Percentiles rank a stretch among this genome's conserved stretches.
Evolutionary conservation across 208 protist species (phyloP).

Genomic region (Trypanosoma mega): DNA sequence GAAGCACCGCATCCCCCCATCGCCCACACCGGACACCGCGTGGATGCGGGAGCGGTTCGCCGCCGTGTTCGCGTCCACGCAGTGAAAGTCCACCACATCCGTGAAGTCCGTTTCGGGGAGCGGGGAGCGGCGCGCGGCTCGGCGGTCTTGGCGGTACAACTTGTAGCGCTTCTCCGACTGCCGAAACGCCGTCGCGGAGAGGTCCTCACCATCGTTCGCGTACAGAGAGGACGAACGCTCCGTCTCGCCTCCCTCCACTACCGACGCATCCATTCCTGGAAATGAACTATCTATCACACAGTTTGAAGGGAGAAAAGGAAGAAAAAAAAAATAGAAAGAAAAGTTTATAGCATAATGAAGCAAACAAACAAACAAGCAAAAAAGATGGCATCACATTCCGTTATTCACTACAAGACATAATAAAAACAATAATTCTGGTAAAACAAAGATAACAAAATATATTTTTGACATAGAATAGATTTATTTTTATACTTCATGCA

Average conservation of each 20-base stretch:
- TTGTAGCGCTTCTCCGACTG: conserved; percentile 50
- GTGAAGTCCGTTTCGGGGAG: conserved; percentile 25
- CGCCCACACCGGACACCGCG: conserved; percentile 22
- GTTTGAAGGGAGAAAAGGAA: neutral
- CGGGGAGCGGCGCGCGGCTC: conserved; percentile 26
- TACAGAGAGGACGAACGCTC: neutral
- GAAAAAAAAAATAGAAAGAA: conserved; percentile 4
- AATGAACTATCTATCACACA: neutral
- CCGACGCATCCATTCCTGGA: neutral
- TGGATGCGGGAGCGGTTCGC: conserved; percentile 45
- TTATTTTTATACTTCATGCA: too few species aligned
- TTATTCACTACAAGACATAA: too few species aligned
- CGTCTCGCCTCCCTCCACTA: neutral
- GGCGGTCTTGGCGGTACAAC: conserved; percentile 55
- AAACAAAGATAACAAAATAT: too few species aligned
- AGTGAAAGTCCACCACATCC: conserved; percentile 60
- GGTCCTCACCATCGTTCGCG: neutral
- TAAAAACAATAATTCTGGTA: too few species aligned
- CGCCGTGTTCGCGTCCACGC: conserved; percentile 55
- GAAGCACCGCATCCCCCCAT: conserved; percentile 42
- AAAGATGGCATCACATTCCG: neutral
- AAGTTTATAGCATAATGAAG: neutral
- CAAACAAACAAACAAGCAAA: neutral
- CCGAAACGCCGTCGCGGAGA: conserved; percentile 22
- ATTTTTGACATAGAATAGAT: too few species aligned